Evolutionary conservation across 495 filamentous ascomycete genomes (phyloP).

Genomic region (Podospora fimiseda): DNA sequence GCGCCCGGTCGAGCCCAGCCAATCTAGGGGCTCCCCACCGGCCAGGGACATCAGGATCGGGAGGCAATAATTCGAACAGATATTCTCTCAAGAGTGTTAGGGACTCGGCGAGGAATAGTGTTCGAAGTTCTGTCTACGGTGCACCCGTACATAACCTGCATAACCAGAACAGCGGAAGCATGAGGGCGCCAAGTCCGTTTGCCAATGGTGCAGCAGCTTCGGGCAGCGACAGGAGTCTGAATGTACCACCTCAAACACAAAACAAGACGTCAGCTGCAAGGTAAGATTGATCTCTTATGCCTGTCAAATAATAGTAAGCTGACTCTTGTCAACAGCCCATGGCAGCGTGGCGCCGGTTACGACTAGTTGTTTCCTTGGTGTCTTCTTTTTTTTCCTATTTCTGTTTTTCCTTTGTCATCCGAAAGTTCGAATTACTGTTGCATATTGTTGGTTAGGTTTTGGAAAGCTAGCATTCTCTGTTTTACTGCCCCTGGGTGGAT

Average conservation of each 20-base stretch:
- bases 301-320: constrained; percentile 3
- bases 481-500: no score
- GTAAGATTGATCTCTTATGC: constrained; percentile 24
- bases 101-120: constrained; percentile 10
- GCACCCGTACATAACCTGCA: constrained; percentile 10
- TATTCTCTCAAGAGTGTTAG: constrained; percentile 10
- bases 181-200: constrained; percentile 21
- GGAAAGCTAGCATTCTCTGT: no score
- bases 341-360: constrained; percentile 53
- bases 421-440: not conserved
- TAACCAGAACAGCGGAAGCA: constrained; percentile 17
- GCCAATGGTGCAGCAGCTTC: constrained; percentile 3
- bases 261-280: constrained; percentile 32
- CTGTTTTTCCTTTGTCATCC: not conserved
- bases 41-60: constrained; percentile 12
- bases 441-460: no score
- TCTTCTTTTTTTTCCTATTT: not conserved
- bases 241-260: constrained; percentile 9
- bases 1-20: constrained; percentile 42
- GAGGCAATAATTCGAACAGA: not conserved
- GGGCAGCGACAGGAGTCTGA: constrained; percentile 1
- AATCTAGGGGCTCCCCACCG: constrained; percentile 28
- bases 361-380: constrained; percentile 23
- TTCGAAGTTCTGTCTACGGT: constrained; percentile 1
- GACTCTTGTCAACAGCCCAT: constrained; percentile 29